Evolutionary conservation across 2,329 filamentous ascomycete species (phyloP).

Genomic region (Fusarium aywerte): DNA sequence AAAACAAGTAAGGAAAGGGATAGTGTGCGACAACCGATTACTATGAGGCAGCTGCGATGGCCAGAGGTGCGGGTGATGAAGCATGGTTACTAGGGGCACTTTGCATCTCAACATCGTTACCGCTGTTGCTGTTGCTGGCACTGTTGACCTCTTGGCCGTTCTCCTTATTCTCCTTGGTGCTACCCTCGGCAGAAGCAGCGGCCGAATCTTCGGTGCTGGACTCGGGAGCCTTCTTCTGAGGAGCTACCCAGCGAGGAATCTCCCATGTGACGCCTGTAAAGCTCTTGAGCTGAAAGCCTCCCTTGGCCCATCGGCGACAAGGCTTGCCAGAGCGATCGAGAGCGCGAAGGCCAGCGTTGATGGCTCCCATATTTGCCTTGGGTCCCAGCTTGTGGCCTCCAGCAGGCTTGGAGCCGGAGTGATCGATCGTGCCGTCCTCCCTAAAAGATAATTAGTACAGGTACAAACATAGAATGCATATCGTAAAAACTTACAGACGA

Average conservation of each 20-base stretch:
- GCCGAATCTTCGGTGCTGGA: conserved; percentile 59
- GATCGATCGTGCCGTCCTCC: conserved; percentile 72
- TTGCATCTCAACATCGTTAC: conserved; percentile 63
- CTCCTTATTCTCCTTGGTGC: conserved; percentile 73
- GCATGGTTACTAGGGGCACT: conserved; percentile 63
- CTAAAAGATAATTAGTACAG: conserved; percentile 55
- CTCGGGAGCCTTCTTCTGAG: conserved; percentile 64
- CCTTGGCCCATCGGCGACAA: conserved; percentile 90
- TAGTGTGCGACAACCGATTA: not conserved
- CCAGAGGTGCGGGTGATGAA: conserved; percentile 62
- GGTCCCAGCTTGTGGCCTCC: conserved; percentile 87
- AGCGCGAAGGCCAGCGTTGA: conserved; percentile 94
- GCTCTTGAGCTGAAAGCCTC: conserved; percentile 85
- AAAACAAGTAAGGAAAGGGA: conserved; percentile 1
- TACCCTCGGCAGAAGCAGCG: conserved; percentile 61
- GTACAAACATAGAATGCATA: not conserved
- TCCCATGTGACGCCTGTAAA: conserved; percentile 91
- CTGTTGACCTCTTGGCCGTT: conserved; percentile 65
- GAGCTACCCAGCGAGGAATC: conserved; percentile 83
- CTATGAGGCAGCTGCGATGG: conserved; percentile 60
- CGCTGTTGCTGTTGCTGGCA: conserved; percentile 57
- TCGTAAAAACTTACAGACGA: conserved; percentile 77
- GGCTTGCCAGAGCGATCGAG: conserved; percentile 93
- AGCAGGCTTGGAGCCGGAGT: conserved; percentile 61
- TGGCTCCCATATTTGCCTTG: conserved; percentile 95